Conservation (phyloP, 345 rosid genomes). For the Schrenkiella parvula region DNA sequence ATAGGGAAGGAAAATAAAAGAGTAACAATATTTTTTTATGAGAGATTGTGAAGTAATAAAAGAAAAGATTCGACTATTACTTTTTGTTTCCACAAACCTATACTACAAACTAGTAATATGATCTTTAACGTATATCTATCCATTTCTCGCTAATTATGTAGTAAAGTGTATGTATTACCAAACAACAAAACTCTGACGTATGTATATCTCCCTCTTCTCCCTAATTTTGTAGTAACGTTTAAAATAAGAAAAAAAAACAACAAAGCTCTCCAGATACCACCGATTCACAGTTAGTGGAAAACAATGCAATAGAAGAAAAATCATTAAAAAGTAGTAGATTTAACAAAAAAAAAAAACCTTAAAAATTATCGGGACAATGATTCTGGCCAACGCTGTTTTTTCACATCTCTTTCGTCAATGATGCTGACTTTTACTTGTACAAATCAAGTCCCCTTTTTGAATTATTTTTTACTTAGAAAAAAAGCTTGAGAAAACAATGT, state of each 20-base stretch:
- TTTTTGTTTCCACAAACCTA: neutral
- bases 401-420: slow-evolving; percentile 22
- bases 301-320: neutral
- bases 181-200: neutral
- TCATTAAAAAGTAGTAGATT: neutral
- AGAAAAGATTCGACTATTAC: too few species aligned
- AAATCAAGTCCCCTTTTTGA: neutral
- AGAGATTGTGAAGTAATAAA: too few species aligned
- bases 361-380: neutral
- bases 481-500: neutral
- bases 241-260: slow-evolving; percentile 3
- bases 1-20: too few species aligned
- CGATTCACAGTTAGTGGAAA: slow-evolving; percentile 8
- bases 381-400: neutral
- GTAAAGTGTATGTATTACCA: neutral
- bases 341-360: neutral
- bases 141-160: neutral
- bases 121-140: neutral
- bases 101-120: neutral
- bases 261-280: neutral
- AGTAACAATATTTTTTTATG: too few species aligned
- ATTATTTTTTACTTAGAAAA: neutral
- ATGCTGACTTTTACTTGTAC: slow-evolving; percentile 23
- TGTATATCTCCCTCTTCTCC: neutral
- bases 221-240: neutral